phyloP scores from a whole-genome alignment of 2,329 filamentous ascomycete genomes.

The Aspergillus neotritici region DNA sequence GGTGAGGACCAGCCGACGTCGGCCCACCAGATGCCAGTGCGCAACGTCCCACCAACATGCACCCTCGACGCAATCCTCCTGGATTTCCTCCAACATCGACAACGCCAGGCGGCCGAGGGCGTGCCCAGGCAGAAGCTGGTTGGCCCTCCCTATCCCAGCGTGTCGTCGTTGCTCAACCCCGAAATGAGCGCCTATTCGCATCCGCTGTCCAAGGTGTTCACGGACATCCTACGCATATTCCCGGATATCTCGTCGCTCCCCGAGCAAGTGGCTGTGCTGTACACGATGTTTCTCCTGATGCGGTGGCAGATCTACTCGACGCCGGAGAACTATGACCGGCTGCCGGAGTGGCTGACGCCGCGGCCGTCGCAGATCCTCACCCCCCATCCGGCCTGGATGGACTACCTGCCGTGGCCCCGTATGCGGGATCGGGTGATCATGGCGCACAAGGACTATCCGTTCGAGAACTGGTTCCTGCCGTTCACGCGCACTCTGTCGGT shows the following conservation, averaged over 20 bases:
- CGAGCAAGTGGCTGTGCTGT: constrained; percentile 75
- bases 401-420: constrained; percentile 71
- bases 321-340: constrained; percentile 68
- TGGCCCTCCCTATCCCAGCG: constrained; percentile 72
- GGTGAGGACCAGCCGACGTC: constrained; percentile 23
- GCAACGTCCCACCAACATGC: constrained; percentile 64
- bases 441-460: constrained; percentile 54
- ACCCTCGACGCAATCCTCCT: constrained; percentile 73
- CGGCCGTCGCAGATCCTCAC: constrained; percentile 59
- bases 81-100: constrained; percentile 67
- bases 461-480: constrained; percentile 78
- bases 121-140: constrained; percentile 60
- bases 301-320: constrained; percentile 79
- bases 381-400: constrained; percentile 74
- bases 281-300: constrained; percentile 82
- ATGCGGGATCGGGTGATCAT: constrained; percentile 65
- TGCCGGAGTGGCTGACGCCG: constrained; percentile 69
- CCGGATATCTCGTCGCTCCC: constrained; percentile 72
- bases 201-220: constrained; percentile 76
- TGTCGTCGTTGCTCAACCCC: constrained; percentile 72
- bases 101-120: constrained; percentile 61
- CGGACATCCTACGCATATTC: constrained; percentile 78
- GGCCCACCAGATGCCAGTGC: constrained; percentile 43
- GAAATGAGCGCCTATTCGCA: constrained; percentile 59
- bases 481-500: constrained; percentile 70